Percentiles rank a stretch among this genome's conserved stretches.
Conservation (phyloP, 345 rosid species). For the Eucalyptus dawsonii region DNA sequence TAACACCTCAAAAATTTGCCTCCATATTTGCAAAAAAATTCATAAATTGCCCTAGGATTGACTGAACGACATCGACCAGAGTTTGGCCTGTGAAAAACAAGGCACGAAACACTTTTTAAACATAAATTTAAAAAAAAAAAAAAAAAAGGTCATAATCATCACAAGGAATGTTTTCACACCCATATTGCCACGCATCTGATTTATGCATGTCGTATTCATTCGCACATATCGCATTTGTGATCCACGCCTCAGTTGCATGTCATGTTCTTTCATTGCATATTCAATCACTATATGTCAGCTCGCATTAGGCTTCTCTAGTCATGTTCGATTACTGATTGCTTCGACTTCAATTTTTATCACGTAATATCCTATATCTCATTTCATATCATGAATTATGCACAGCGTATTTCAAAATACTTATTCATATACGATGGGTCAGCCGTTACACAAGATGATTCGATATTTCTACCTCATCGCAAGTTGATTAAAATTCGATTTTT, state of each 20-base stretch:
- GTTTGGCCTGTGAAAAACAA: background rate
- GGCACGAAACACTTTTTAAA: background rate
- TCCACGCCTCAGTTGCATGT: background rate
- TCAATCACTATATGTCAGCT: background rate
- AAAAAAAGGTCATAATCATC: background rate
- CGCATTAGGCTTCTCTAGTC: background rate
- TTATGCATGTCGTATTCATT: too few relatives aligned
- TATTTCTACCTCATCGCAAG: background rate
- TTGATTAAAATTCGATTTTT: background rate
- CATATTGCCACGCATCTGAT: background rate
- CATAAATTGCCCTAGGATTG: background rate
- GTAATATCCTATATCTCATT: background rate
- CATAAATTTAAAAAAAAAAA: too few relatives aligned
- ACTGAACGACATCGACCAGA: background rate
- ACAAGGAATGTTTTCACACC: background rate
- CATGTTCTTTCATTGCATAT: background rate
- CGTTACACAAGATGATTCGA: background rate
- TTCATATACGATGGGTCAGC: rapidly evolving
- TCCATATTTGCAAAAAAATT: background rate
- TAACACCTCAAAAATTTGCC: background rate
- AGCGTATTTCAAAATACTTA: background rate
- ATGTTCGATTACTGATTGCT: background rate
- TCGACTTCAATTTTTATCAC: background rate
- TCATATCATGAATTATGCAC: background rate
- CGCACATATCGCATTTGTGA: too few relatives aligned